Conservation (phyloP, 805 yeast genomes). For the Ogataea nakhonphanomensis region DNA sequence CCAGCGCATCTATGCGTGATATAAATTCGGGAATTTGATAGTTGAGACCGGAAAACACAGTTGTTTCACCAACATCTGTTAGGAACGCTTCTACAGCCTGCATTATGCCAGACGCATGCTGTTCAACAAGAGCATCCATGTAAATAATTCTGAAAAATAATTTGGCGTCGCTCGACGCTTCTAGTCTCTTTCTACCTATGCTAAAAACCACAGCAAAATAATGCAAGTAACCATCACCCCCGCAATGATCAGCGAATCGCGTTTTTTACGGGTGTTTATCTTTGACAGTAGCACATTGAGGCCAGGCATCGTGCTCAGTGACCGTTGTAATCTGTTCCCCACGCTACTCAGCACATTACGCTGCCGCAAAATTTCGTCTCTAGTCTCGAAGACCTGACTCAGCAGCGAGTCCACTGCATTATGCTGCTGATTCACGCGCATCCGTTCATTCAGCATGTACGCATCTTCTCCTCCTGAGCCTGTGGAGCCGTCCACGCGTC, state of each 20-base stretch:
- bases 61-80: neutral
- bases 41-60: neutral
- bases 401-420: constrained; percentile 74
- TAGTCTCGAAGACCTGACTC: constrained; percentile 81
- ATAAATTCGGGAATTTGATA: neutral
- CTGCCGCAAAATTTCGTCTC: constrained; percentile 81
- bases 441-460: constrained; percentile 74
- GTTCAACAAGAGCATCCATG: constrained; percentile 9
- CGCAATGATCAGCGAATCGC: constrained; percentile 85
- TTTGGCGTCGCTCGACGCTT: constrained; percentile 8
- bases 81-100: neutral
- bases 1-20: neutral
- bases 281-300: constrained; percentile 68
- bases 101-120: constrained; percentile 5
- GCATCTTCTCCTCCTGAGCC: constrained; percentile 23
- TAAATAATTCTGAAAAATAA: neutral
- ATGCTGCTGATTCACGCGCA: constrained; percentile 69
- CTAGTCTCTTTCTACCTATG: constrained; percentile 2
- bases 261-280: constrained; percentile 83
- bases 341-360: constrained; percentile 60
- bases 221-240: constrained; percentile 69
- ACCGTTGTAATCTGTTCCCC: constrained; percentile 55
- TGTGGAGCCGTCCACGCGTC: constrained; percentile 31
- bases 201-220: constrained; percentile 47
- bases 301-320: constrained; percentile 77